Evolutionary conservation across 2,329 filamentous ascomycete genomes (phyloP), one percentile per base, ranked within the genome.

Genomic region (Colletotrichum plurivorum): DNA sequence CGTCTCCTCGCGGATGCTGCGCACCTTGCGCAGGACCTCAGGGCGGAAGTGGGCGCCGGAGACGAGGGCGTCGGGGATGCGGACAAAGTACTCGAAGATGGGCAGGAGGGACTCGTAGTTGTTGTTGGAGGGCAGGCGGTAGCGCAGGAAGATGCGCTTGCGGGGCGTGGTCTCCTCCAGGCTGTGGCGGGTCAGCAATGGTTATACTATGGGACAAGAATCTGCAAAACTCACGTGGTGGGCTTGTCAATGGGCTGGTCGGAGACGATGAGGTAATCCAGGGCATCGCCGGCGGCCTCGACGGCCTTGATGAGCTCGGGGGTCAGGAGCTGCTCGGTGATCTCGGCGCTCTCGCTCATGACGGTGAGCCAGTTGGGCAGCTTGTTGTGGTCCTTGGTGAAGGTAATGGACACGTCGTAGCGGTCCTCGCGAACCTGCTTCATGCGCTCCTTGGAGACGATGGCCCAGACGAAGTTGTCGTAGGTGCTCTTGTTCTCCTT

Each of bases 361-460:
- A 98, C 90, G 13, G 94, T 97, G 63, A 92, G 86, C 95, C 95
- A 99, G 72, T 87, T 83, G 41, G 96, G 95, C 41, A 99, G 89
- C 85, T 97, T 98, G 63, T 92, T 79, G 82, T 95, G 90, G 77
- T 99, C 96, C 87, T 97, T 97, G 78, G 95, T 98, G 73, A 91
- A 90, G 49, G 96, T 98, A 74, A 99, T 88, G 61, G 94, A 97
- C 63, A 98, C 85, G 79, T 99, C 96, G 83, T 98, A 99, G 75
- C 96, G 93, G 72, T 97, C 94, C 55, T 97, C 93, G 71, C 96
- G 92, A 75, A 97, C 88, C 76, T 89, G 86, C 84, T 93, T 94
- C 95, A 99, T 98, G 79, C 88, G 84, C 75, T 94, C 92, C 89
- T 99, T 99, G 88, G 98, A 94, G 71, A 98, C 95, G 73, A 99